Conservation (phyloP, 2,329 filamentous ascomycete species). For the Periglandula ipomoeae region DNA sequence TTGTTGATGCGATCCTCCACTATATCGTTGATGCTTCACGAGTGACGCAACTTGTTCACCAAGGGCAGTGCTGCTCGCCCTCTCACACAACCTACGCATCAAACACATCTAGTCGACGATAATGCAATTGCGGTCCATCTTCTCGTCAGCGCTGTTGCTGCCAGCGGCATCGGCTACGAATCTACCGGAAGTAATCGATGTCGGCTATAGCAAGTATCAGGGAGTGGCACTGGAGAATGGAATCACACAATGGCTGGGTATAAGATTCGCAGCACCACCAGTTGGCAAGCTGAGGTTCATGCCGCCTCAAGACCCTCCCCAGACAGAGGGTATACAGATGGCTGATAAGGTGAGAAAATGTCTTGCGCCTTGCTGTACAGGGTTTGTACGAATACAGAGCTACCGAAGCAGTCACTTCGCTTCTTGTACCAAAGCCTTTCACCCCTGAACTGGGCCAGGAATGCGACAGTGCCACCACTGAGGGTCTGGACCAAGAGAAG, state of each 20-base stretch:
- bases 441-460: too few species aligned
- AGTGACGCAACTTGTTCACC: too few species aligned
- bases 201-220: constrained; percentile 58
- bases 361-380: too few species aligned
- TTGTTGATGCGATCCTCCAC: too few species aligned
- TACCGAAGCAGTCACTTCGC: too few species aligned
- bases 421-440: too few species aligned
- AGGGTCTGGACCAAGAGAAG: too few species aligned
- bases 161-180: background rate
- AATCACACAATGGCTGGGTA: constrained; percentile 62
- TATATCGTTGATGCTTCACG: too few species aligned
- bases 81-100: too few species aligned
- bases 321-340: constrained; percentile 33
- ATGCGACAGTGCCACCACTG: too few species aligned
- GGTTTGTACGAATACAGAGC: too few species aligned
- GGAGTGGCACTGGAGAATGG: constrained; percentile 47
- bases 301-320: constrained; percentile 53
- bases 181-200: constrained; percentile 34
- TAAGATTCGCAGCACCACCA: constrained; percentile 65
- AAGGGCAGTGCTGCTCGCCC: too few species aligned
- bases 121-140: background rate
- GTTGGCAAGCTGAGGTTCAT: constrained; percentile 56
- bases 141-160: background rate
- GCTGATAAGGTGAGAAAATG: constrained; percentile 44
- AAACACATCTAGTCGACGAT: background rate